Percentiles rank a stretch among this genome's conserved stretches.
phyloP scores from a whole-genome alignment of 208 protist species.

The Trypanosoma theileri region DNA sequence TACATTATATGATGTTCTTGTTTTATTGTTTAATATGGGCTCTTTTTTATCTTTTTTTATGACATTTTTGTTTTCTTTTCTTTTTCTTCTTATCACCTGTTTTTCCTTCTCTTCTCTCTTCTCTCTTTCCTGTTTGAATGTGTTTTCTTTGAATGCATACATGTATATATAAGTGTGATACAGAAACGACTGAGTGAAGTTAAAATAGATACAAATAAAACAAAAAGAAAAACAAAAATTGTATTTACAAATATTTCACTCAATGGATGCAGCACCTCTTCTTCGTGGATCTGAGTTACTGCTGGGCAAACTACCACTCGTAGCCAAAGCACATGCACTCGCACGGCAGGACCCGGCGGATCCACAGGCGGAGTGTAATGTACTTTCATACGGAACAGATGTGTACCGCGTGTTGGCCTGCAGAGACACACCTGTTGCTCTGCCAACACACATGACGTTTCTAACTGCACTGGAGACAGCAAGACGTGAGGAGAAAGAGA shows the following conservation, averaged over 20 bases:
- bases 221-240: background rate
- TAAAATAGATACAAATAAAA: background rate
- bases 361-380: conserved; percentile 50
- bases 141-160: no score
- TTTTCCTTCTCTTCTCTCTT: no score
- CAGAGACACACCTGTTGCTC: background rate
- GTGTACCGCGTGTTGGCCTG: conserved; percentile 44
- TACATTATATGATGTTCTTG: no score
- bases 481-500: no score
- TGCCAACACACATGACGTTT: conserved; percentile 21
- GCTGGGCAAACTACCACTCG: conserved; percentile 57
- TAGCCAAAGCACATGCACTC: conserved; percentile 41
- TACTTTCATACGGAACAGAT: conserved; percentile 50
- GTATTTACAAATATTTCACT: background rate
- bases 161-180: no score
- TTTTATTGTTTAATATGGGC: background rate
- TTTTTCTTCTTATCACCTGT: background rate
- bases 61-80: background rate
- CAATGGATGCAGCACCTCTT: background rate
- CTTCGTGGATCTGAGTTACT: conserved; percentile 44
- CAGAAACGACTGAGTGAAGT: background rate
- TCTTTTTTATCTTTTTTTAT: background rate
- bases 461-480: background rate
- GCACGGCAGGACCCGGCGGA: conserved; percentile 32
- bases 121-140: no score